Evolutionary conservation across 1,284 basidiomycete species (phyloP).

Genomic region (Sporisorium graminicola): DNA sequence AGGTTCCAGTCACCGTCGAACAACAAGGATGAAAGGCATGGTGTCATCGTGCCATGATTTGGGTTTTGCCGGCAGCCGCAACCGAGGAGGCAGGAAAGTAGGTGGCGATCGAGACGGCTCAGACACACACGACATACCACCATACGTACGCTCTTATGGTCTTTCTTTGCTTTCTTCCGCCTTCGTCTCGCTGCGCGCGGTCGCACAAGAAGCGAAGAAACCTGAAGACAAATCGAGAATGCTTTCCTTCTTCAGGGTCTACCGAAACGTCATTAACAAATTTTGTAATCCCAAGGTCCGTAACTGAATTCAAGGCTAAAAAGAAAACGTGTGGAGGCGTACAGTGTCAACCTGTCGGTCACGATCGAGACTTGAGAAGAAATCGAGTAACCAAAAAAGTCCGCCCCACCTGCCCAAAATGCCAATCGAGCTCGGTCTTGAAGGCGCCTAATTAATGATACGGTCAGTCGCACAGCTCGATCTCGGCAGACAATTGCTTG

Average conservation of each 20-base stretch:
- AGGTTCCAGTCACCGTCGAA: not conserved
- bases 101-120: constrained; percentile 9
- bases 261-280: no score
- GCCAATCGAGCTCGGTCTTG: not conserved
- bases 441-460: not conserved
- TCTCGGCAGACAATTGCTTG: constrained; percentile 4
- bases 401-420: no score
- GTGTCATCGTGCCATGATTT: not conserved
- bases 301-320: not conserved
- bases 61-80: not conserved
- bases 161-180: not conserved
- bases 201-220: no score
- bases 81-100: not conserved
- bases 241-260: no score
- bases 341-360: not conserved
- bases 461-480: not conserved
- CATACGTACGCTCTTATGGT: no score
- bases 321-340: no score
- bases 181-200: no score
- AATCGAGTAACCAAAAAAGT: not conserved
- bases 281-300: not conserved
- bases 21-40: constrained; percentile 1
- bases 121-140: not conserved
- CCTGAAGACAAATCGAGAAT: no score
- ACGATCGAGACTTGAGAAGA: not conserved